Conservation (phyloP, 257 asterid genomes). For the Solanum chilense region DNA sequence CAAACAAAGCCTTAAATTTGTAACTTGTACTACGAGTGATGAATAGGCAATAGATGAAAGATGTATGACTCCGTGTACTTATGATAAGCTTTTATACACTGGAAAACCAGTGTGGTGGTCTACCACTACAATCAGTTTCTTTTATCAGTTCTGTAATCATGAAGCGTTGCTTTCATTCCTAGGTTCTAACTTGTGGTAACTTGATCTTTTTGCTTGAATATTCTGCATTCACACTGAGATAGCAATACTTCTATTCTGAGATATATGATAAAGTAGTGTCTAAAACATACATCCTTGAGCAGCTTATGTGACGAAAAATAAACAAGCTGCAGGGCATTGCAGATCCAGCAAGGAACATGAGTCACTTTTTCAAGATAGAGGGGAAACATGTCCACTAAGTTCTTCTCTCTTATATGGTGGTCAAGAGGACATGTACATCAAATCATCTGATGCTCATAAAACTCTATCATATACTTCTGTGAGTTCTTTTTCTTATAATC, state of each 20-base stretch:
- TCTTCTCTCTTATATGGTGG: conserved; percentile 46
- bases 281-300: background rate
- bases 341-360: conserved; percentile 7
- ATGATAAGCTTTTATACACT: background rate
- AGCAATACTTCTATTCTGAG: background rate
- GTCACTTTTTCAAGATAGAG: conserved; percentile 19
- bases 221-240: background rate
- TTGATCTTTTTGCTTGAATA: background rate
- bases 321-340: conserved; percentile 8
- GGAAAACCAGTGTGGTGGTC: background rate
- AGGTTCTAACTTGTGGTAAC: background rate
- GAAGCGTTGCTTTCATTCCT: background rate
- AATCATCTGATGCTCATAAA: conserved; percentile 16
- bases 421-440: conserved; percentile 36
- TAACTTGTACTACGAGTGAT: background rate
- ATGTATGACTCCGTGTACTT: background rate
- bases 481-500: background rate
- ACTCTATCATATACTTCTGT: conserved; percentile 12
- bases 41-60: background rate
- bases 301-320: conserved; percentile 12
- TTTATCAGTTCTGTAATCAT: background rate
- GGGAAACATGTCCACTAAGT: conserved; percentile 36
- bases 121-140: background rate
- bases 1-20: background rate
- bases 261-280: background rate